Base-by-base conservation (phyloP, 2,329 filamentous ascomycete species). In the Sarocladium brachiariae region DNA sequence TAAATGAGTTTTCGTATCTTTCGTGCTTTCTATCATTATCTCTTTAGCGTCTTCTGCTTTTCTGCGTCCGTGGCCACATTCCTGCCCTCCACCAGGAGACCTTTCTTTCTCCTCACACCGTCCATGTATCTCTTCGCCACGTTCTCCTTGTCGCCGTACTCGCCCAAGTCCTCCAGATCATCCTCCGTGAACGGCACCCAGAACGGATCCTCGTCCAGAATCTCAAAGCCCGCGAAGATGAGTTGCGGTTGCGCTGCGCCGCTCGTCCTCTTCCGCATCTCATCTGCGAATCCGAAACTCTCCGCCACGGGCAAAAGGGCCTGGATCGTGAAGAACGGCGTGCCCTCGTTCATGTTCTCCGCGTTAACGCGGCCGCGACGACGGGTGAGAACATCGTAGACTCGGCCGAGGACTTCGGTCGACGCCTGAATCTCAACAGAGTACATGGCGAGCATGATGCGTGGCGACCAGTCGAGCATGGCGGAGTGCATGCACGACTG, bases 171-270 rank as follows among this genome's bases (percentile, higher is more conserved):
- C 75, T 99, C 93, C 49, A 99, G 70, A 63, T 99, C 89, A 65
- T 97, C 93, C 64, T 97, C 93, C 0, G 92, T 97, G 57, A 89
- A 90, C 1, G 93, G 93, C 43, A 95, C 90, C 93, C 93, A 99
- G 72, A 95, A 95, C 0, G 93, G 93, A 72, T 99, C 93, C 69
- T 96, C 86, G 65, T 97, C 90, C 2, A 97, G 75, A 58, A 95
- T 80, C 67, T 96, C 89, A 63, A 91, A 99, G 1, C 93, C 93
- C 7, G 88, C 81, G 64, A 97, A 99, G 54, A 95, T 86, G 33
- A 99, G 77, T 74, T 97, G 93, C 47, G 93, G 93, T 61, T 89
- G 87, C 1, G 93, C 93, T 2, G 87, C 89, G 2, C 93, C 93
- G 6, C 85, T 90, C 1, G 90, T 96, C 6, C 91, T 81, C 71